Conservation (phyloP, 2,329 filamentous ascomycete species). For the Elsinoe australis region DNA sequence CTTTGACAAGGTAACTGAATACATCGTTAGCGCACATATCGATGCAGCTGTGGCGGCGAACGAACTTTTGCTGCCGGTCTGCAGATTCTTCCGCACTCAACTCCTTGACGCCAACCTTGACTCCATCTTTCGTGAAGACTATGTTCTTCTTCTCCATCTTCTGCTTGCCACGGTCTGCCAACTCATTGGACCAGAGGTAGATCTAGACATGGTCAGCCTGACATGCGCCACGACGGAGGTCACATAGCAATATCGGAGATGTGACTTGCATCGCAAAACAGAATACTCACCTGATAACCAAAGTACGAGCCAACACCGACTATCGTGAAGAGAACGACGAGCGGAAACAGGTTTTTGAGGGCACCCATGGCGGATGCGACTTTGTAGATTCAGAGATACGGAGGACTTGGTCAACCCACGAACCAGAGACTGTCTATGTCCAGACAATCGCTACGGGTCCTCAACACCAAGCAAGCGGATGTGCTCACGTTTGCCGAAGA, state of each 20-base stretch:
- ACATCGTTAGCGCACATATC: neutral
- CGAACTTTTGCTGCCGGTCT: slow-evolving; percentile 58
- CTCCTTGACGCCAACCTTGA: slow-evolving; percentile 62
- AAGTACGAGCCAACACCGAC: slow-evolving; percentile 55
- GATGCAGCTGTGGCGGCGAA: slow-evolving; percentile 5
- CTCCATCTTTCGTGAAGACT: slow-evolving; percentile 64
- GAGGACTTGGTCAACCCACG: no score
- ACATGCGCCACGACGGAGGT: no score
- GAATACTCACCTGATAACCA: slow-evolving; percentile 50
- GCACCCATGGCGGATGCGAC: slow-evolving; percentile 30
- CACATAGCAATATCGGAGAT: no score
- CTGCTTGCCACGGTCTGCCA: slow-evolving; percentile 57
- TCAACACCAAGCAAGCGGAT: no score
- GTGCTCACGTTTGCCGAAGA: no score
- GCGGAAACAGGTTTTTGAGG: slow-evolving; percentile 51
- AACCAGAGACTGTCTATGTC: no score
- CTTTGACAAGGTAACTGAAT: slow-evolving; percentile 40
- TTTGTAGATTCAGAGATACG: neutral
- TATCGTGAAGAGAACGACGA: slow-evolving; percentile 55
- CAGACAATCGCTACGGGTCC: no score
- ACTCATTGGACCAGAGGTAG: slow-evolving; percentile 59
- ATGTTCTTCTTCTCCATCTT: slow-evolving; percentile 71
- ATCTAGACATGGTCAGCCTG: slow-evolving; percentile 37
- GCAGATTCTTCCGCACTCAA: slow-evolving; percentile 62
- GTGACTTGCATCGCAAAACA: neutral